Percentiles rank a stretch among this genome's conserved stretches.
Evolutionary conservation across 768 basidiomycete species (phyloP).

Genomic region (Coprinellus micaceus): DNA sequence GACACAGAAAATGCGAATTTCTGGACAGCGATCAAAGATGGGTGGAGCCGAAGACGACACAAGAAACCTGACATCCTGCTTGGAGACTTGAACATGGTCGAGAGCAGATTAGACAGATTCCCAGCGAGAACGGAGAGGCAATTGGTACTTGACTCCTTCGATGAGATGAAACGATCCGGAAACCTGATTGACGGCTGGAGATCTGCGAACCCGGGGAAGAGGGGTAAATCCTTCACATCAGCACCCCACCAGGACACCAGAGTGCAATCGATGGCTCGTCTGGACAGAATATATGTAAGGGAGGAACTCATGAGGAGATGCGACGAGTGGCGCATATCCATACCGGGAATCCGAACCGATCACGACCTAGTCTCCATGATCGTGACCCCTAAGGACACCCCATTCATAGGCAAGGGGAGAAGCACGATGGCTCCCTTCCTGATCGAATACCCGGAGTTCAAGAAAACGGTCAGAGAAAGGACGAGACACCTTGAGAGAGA

Average conservation of each 20-base stretch:
- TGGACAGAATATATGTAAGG: constrained; percentile 31
- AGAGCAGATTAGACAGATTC: constrained; percentile 29
- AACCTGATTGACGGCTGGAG: constrained; percentile 28
- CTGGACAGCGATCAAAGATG: constrained; percentile 20
- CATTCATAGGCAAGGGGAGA: constrained; percentile 26
- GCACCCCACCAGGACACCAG: constrained; percentile 2
- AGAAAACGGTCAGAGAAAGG: constrained; percentile 1
- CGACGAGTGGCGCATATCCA: constrained; percentile 21
- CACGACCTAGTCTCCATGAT: constrained; percentile 21
- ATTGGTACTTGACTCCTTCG: constrained; percentile 15
- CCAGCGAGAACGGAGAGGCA: constrained; percentile 17
- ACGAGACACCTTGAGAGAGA: background rate
- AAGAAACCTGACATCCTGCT: constrained; percentile 29
- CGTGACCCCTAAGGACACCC: constrained; percentile 15
- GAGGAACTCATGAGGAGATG: constrained; percentile 6
- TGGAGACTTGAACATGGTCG: constrained; percentile 41
- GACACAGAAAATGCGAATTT: constrained; percentile 25
- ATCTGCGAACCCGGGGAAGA: constrained; percentile 12
- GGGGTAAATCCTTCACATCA: constrained; percentile 23
- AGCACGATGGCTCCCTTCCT: constrained; percentile 22
- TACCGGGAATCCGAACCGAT: constrained; percentile 20
- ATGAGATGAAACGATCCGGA: constrained; percentile 13
- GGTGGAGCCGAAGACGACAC: constrained; percentile 4
- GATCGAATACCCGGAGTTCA: constrained; percentile 14
- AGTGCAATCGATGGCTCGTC: constrained; percentile 16